These are phyloP conservation scores for Marasmius oreades DNA, from an alignment of 1,284 basidiomycete species.

Conservation along the genomic window DNA sequence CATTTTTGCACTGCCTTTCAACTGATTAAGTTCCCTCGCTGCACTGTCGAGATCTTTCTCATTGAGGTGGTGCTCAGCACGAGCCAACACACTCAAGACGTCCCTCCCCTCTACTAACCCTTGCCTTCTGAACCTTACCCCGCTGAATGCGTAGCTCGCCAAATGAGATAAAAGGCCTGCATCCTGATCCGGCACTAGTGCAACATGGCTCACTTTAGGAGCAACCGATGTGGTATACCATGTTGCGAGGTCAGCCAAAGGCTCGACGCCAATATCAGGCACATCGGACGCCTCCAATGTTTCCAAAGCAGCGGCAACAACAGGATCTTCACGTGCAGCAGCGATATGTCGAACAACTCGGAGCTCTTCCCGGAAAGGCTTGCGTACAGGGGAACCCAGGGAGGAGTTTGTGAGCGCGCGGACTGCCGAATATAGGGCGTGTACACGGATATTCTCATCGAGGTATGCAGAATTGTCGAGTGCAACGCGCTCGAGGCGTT, in stretches of 20 bases:
- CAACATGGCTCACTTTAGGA: conserved; percentile 83
- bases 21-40: conserved; percentile 87
- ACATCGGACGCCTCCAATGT: conserved; percentile 73
- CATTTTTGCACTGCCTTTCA: conserved; percentile 82
- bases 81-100: conserved; percentile 80
- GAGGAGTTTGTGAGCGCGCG: conserved; percentile 59
- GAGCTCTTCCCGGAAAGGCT: conserved; percentile 88
- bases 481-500: conserved; percentile 87
- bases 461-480: conserved; percentile 88
- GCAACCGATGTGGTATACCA: conserved; percentile 89
- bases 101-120: conserved; percentile 79
- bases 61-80: conserved; percentile 88
- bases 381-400: conserved; percentile 58
- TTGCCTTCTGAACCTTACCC: conserved; percentile 76
- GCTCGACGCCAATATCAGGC: conserved; percentile 86
- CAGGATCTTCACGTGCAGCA: conserved; percentile 63
- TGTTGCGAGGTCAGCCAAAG: conserved; percentile 81
- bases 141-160: conserved; percentile 75
- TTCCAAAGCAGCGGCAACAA: conserved; percentile 68
- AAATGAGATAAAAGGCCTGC: conserved; percentile 88
- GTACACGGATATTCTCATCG: conserved; percentile 86
- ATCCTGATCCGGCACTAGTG: conserved; percentile 86
- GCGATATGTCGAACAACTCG: conserved; percentile 76
- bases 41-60: conserved; percentile 94
- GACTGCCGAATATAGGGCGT: conserved; percentile 76